A percentile compares a stretch with the other conserved stretches of the same genome.
Conservation (phyloP, 805 yeast species). For the Phaffomyces thermotolerans region DNA sequence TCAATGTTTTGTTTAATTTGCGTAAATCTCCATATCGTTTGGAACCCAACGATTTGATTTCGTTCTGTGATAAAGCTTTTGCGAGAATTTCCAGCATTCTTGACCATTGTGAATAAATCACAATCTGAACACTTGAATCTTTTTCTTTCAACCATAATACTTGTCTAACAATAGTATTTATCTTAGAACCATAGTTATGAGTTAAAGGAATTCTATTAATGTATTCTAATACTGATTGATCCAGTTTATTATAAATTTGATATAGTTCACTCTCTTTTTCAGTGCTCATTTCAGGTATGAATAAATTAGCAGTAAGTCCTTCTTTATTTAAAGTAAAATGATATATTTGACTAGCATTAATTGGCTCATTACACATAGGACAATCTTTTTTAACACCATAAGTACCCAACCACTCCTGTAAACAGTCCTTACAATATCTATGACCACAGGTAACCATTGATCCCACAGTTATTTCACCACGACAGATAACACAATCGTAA, state of each 20-base stretch:
- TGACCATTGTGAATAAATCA: slow-evolving; percentile 86
- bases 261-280: slow-evolving; percentile 7
- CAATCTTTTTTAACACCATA: slow-evolving; percentile 39
- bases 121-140: slow-evolving; percentile 55
- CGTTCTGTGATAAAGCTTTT: slow-evolving; percentile 53
- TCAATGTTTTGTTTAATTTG: neutral
- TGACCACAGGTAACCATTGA: slow-evolving; percentile 89
- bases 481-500: slow-evolving; percentile 70
- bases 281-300: slow-evolving; percentile 18
- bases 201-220: slow-evolving; percentile 38
- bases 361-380: slow-evolving; percentile 69
- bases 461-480: slow-evolving; percentile 62
- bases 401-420: slow-evolving; percentile 61
- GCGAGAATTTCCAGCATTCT: slow-evolving; percentile 63
- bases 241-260: slow-evolving; percentile 29
- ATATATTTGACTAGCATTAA: slow-evolving; percentile 50
- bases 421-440: slow-evolving; percentile 76
- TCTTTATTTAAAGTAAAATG: slow-evolving; percentile 57
- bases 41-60: slow-evolving; percentile 51
- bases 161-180: slow-evolving; percentile 75
- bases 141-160: slow-evolving; percentile 52
- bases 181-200: slow-evolving; percentile 72
- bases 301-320: slow-evolving; percentile 41
- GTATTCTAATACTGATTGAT: slow-evolving; percentile 33
- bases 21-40: slow-evolving; percentile 15